phyloP scores from a whole-genome alignment of 495 filamentous ascomycete genomes.

The Hypoxylon intermedium region DNA sequence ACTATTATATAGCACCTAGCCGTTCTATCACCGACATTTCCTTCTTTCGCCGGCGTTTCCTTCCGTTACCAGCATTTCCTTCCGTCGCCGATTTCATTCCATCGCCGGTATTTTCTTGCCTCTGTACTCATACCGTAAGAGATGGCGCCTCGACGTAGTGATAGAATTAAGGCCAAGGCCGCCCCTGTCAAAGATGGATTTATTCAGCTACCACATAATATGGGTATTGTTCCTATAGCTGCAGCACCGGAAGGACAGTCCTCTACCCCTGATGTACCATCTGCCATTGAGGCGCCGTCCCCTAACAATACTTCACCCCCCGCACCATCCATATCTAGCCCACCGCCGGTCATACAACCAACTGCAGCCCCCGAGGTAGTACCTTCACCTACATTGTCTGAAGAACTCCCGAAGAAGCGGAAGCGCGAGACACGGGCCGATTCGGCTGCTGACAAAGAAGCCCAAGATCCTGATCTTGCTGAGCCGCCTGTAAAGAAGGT shows the following conservation, averaged over 20 bases:
- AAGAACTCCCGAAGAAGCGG: conserved; percentile 20
- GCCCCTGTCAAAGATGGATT: conserved; percentile 41
- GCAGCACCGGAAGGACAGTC: not conserved
- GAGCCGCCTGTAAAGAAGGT: conserved; percentile 17
- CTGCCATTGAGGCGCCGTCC: not conserved
- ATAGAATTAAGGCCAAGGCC: not conserved
- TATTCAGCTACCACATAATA: conserved; percentile 49
- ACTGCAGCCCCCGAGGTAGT: too few relatives aligned
- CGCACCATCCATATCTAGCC: too few relatives aligned
- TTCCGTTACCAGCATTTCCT: too few relatives aligned
- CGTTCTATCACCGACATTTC: too few relatives aligned
- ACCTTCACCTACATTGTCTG: too few relatives aligned
- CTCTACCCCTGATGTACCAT: not conserved
- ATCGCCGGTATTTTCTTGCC: too few relatives aligned
- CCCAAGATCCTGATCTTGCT: not conserved
- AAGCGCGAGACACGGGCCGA: not conserved
- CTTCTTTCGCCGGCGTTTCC: too few relatives aligned
- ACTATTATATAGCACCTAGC: too few relatives aligned
- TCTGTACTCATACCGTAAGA: conserved; percentile 1
- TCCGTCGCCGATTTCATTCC: too few relatives aligned
- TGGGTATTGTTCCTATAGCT: conserved; percentile 38
- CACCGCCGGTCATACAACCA: too few relatives aligned
- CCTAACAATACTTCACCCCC: too few relatives aligned
- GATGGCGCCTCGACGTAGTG: conserved; percentile 28
- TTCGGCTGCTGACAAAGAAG: conserved; percentile 13